Conservation (phyloP, 257 asterid species). For the Anisodus tanguticus region DNA sequence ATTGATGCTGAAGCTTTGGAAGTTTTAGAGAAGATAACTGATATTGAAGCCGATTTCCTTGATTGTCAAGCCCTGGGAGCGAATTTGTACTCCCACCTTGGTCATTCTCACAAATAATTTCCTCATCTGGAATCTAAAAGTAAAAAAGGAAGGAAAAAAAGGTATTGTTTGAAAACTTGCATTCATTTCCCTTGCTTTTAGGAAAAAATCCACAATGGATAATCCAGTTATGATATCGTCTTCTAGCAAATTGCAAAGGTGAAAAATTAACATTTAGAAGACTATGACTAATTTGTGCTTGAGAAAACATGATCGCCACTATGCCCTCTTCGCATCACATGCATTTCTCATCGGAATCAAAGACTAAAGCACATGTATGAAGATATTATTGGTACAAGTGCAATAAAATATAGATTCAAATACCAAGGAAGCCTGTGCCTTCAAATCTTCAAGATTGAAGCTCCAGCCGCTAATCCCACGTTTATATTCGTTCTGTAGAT, state of each 20-base stretch:
- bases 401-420: neutral
- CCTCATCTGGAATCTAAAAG: conserved; percentile 82
- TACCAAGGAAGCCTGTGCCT: conserved; percentile 90
- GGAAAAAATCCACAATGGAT: neutral
- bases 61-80: conserved; percentile 37
- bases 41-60: conserved; percentile 49
- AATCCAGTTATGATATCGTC: neutral
- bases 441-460: conserved; percentile 79
- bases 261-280: neutral
- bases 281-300: neutral
- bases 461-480: conserved; percentile 86
- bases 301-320: neutral
- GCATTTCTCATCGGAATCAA: neutral
- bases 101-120: conserved; percentile 60
- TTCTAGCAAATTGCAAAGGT: neutral
- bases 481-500: conserved; percentile 71
- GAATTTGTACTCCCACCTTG: conserved; percentile 50
- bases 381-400: neutral
- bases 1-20: conserved; percentile 57
- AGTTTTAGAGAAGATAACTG: conserved; percentile 48
- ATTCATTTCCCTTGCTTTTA: conserved; percentile 5
- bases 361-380: neutral
- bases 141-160: neutral
- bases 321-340: neutral
- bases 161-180: neutral